These are phyloP conservation scores for Rhynchosporium agropyri DNA, from an alignment of 2,329 filamentous ascomycete species.

Conservation along the genomic window DNA sequence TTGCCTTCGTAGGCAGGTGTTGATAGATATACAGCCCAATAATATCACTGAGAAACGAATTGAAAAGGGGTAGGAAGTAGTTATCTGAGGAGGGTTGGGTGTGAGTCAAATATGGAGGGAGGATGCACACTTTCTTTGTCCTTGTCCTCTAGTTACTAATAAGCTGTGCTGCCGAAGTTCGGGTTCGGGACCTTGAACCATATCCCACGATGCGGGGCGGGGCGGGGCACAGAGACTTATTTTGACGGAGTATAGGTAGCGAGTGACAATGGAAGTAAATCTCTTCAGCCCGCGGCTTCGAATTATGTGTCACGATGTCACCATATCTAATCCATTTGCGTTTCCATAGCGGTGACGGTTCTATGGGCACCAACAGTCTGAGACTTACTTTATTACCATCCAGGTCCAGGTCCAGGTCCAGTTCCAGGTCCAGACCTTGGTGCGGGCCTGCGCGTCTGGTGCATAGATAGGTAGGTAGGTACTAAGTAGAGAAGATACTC, in stretches of 20 bases:
- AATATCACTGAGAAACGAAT: not conserved
- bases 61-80: not conserved
- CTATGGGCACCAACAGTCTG: not conserved
- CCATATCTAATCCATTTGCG: constrained; percentile 3
- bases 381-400: too few relatives aligned
- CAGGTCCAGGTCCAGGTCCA: not conserved
- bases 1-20: not conserved
- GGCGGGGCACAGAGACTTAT: not conserved
- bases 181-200: constrained; percentile 18
- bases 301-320: constrained; percentile 33
- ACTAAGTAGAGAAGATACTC: too few relatives aligned
- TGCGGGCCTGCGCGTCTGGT: constrained; percentile 8
- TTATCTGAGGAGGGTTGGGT: not conserved
- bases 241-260: not conserved
- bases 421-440: not conserved
- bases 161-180: constrained; percentile 8
- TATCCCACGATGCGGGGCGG: constrained; percentile 21
- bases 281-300: constrained; percentile 7
- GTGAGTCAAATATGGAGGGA: not conserved
- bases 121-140: constrained; percentile 9
- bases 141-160: constrained; percentile 14
- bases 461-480: not conserved
- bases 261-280: not conserved
- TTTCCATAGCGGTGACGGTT: constrained; percentile 11
- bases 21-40: too few relatives aligned